These are phyloP conservation scores for Scutellaria galericulata DNA, from an alignment of 257 asterid genomes.

Conservation along the genomic window DNA sequence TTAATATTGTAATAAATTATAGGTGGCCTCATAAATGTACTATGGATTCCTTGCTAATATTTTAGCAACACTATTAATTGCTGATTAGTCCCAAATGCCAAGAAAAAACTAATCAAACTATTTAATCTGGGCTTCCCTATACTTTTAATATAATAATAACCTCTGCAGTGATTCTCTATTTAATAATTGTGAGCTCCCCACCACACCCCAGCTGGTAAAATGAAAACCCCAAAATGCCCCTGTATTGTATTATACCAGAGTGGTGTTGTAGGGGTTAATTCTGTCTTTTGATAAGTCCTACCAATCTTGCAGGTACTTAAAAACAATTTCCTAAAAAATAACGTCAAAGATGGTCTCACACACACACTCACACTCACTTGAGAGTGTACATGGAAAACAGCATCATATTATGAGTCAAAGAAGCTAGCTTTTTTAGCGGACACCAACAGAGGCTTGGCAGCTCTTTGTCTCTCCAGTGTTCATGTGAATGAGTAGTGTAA, in stretches of 20 bases:
- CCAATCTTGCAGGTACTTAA: conserved; percentile 36
- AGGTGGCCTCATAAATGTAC: conserved; percentile 42
- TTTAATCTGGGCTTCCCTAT: conserved; percentile 48
- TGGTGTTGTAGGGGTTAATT: conserved; percentile 20
- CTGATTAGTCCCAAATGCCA: conserved; percentile 39
- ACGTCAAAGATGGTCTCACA: conserved; percentile 49
- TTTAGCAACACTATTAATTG: conserved; percentile 31
- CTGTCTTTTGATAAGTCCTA: conserved; percentile 18
- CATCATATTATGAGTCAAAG: conserved; percentile 56
- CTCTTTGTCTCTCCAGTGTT: conserved; percentile 45
- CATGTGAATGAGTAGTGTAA: conserved; percentile 43
- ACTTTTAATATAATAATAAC: conserved; percentile 25
- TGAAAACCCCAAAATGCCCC: conserved; percentile 39
- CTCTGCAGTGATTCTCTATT: conserved; percentile 48
- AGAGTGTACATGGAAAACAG: conserved; percentile 38
- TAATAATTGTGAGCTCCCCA: conserved; percentile 36
- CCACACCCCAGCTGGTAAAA: conserved; percentile 7
- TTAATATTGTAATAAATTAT: conserved; percentile 32
- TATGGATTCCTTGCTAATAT: conserved; percentile 36
- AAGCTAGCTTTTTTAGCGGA: conserved; percentile 42
- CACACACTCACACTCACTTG: conserved; percentile 7
- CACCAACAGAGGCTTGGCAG: conserved; percentile 41
- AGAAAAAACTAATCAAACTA: conserved; percentile 33
- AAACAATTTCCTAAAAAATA: conserved; percentile 48
- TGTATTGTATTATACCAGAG: not conserved